Evolutionary conservation across 441 rosid species (phyloP), one percentile per base, ranked within the genome.

Genomic region (Flueggea neowawraea): DNA sequence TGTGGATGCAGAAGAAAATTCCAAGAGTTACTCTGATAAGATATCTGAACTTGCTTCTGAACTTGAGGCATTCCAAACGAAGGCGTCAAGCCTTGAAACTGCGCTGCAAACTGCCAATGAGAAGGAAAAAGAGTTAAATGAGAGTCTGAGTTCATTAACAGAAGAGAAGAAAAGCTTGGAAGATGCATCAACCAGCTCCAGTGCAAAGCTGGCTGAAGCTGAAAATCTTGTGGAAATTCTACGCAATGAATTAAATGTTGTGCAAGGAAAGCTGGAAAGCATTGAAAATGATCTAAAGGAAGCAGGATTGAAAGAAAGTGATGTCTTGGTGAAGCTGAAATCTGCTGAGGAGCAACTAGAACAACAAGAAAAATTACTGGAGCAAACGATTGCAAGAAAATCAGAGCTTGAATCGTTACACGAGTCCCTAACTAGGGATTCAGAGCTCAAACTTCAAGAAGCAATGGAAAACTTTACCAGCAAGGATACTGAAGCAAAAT

Each of bases 131-230:
- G 87, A 85, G 54, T 70, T 91, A 61, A 74, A 81, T 22, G 88
- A 82, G 64, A 66, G 69, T 74, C 75, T 95, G 56, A 79, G 79
- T 54, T 77, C 75, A 33, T 80, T 75, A 31, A 70, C 71, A 4
- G 81, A 77, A 51, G 98, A 90, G 81, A 88, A 87, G 85, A 85
- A 84, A 68, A 79, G 54, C 71, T 67, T 91, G 57, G 95, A 84
- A 80, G 90, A 80, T 16, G 77, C 75, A 55, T 82, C 79, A 50
- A 80, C 55, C 45, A 67, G 68, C 71, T 81, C 87, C 59, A 69
- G 58, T 44, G 67, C 49, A 68, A 85, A 88, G 81, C 79, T 86
- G 64, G 79, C 78, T 41, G 96, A 85, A 75, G 78, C 91, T 60
- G 93, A 89, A 76, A 83, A 75, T 84, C 72, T 86, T 41, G 73